Evolutionary conservation across 2,329 filamentous ascomycete species (phyloP).

Genomic region (Beauveria rudraprayagi): DNA sequence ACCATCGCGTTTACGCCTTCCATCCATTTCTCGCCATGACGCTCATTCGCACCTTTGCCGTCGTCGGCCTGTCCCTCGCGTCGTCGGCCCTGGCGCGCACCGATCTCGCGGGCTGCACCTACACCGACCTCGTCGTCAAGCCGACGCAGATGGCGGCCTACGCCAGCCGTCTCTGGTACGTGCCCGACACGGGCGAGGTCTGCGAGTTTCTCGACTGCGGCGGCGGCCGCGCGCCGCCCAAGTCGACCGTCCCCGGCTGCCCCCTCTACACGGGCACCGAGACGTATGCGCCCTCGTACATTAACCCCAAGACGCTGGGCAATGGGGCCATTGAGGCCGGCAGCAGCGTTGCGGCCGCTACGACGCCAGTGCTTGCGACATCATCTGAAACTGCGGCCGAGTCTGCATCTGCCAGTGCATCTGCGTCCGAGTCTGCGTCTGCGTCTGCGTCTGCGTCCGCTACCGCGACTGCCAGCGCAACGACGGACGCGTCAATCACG

Average conservation of each 20-base stretch:
- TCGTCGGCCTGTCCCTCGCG: conserved; percentile 21
- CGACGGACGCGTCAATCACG: neutral
- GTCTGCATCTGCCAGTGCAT: neutral
- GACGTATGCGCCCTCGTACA: conserved; percentile 34
- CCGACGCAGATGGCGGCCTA: conserved; percentile 27
- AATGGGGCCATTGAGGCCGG: neutral
- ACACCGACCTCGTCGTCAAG: conserved; percentile 25
- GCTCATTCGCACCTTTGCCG: conserved; percentile 18
- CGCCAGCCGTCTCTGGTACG: conserved; percentile 40
- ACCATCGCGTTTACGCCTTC: no score
- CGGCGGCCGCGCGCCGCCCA: conserved; percentile 56
- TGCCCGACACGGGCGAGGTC: conserved; percentile 53
- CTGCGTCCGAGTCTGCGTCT: neutral
- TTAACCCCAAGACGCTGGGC: conserved; percentile 27
- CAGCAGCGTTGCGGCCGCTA: neutral
- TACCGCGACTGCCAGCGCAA: neutral
- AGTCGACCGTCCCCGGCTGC: conserved; percentile 56
- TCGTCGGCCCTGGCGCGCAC: conserved; percentile 33
- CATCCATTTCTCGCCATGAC: no score
- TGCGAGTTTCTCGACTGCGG: conserved; percentile 60
- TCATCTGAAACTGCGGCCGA: neutral
- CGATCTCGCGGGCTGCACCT: conserved; percentile 38
- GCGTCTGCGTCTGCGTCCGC: neutral
- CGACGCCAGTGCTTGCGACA: neutral
- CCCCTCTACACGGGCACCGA: conserved; percentile 42